These are phyloP conservation scores for Boletus vinaceobasis DNA, from an alignment of 768 basidiomycete genomes.

Conservation along the genomic window DNA sequence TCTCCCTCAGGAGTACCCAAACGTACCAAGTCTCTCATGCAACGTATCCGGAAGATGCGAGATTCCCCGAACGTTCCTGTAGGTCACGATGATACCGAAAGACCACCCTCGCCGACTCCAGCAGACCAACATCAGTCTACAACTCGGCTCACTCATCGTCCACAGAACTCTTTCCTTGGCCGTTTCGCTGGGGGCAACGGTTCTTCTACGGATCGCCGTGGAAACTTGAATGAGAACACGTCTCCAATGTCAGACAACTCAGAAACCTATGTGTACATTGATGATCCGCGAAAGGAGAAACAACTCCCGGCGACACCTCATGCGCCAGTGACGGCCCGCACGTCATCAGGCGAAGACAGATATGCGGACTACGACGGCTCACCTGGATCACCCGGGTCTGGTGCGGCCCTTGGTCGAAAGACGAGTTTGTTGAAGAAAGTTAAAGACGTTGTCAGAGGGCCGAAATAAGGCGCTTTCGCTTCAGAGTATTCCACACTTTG, in stretches of 20 bases:
- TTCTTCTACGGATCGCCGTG: constrained; percentile 25
- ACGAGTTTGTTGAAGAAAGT: constrained; percentile 79
- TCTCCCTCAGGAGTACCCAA: constrained; percentile 52
- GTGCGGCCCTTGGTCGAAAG: constrained; percentile 59
- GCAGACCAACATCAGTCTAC: constrained; percentile 26
- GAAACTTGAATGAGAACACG: constrained; percentile 35
- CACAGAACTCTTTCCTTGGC: constrained; percentile 75
- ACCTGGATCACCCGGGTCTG: constrained; percentile 35
- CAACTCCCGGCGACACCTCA: constrained; percentile 45
- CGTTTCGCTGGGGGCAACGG: constrained; percentile 50
- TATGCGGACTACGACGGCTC: constrained; percentile 51
- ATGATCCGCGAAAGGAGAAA: constrained; percentile 50
- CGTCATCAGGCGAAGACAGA: constrained; percentile 28
- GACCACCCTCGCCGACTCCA: constrained; percentile 44
- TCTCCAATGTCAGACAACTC: constrained; percentile 30
- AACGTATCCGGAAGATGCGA: constrained; percentile 85
- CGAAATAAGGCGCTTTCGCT: constrained; percentile 30
- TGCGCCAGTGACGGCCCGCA: constrained; percentile 22
- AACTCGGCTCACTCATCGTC: constrained; percentile 61
- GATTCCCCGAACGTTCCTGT: constrained; percentile 82
- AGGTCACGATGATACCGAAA: constrained; percentile 39
- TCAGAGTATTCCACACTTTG: constrained; percentile 8
- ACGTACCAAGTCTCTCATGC: constrained; percentile 81
- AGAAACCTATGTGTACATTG: constrained; percentile 71
- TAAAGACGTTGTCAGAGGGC: constrained; percentile 64